Percentiles rank a stretch among this genome's conserved stretches.
Evolutionary conservation across 306 rosid species (phyloP).

Genomic region (Canavalia gladiata): DNA sequence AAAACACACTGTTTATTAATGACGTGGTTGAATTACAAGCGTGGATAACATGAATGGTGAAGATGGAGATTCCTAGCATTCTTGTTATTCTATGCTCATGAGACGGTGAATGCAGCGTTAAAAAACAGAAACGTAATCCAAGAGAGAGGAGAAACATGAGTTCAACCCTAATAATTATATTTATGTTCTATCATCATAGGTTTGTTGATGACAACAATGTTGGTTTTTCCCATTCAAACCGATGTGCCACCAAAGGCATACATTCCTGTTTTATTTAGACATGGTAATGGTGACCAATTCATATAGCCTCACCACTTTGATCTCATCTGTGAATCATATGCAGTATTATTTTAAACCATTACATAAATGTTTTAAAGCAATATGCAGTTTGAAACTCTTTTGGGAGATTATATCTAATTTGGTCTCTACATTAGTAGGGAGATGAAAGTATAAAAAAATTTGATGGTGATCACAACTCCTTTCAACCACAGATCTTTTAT

Average conservation of each 20-base stretch:
- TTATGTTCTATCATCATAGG: too few species aligned
- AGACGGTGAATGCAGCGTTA: too few species aligned
- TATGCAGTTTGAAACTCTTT: conserved; percentile 25
- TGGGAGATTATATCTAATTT: conserved; percentile 32
- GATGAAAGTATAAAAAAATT: conserved; percentile 83
- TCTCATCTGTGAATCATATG: conserved; percentile 73
- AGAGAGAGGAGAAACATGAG: too few species aligned
- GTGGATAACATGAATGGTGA: too few species aligned
- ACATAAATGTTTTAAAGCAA: neutral
- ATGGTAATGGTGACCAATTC: conserved; percentile 83
- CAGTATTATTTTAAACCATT: conserved; percentile 59
- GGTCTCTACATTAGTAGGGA: conserved; percentile 67
- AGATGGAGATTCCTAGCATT: too few species aligned
- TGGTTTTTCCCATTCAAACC: too few species aligned
- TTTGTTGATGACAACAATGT: too few species aligned
- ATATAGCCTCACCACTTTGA: conserved; percentile 85
- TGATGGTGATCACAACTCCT: conserved; percentile 96
- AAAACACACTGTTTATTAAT: too few species aligned
- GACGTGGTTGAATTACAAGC: too few species aligned
- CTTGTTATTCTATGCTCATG: too few species aligned
- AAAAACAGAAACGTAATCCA: too few species aligned
- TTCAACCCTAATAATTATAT: too few species aligned
- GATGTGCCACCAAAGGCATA: conserved; percentile 66
- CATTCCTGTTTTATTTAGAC: conserved; percentile 95
- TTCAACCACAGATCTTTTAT: conserved; percentile 89